These are phyloP conservation scores for Malassezia japonica DNA, from an alignment of 1,284 basidiomycete genomes.

Conservation along the genomic window DNA sequence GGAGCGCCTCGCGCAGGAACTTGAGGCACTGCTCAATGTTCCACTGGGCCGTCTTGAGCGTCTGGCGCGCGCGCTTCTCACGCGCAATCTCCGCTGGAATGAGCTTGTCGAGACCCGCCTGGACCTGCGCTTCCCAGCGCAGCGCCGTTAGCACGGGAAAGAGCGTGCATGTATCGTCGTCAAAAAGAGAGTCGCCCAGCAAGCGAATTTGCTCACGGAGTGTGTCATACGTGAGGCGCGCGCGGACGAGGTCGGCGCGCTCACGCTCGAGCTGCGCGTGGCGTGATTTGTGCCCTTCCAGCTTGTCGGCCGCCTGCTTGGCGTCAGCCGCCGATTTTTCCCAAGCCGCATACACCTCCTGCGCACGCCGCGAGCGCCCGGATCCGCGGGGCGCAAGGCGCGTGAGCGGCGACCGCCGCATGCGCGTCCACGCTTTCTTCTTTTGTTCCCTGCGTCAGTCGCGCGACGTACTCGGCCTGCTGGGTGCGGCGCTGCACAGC, in stretches of 20 bases:
- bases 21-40: slow-evolving; percentile 19
- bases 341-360: no score
- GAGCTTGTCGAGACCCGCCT: slow-evolving; percentile 14
- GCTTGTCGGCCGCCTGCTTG: no score
- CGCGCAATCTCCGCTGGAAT: slow-evolving; percentile 26
- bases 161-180: no score
- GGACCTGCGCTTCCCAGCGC: slow-evolving; percentile 24
- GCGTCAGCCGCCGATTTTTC: no score
- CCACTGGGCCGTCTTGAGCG: slow-evolving; percentile 20
- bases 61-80: slow-evolving; percentile 26
- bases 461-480: neutral
- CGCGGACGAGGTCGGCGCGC: slow-evolving; percentile 18
- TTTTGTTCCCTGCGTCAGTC: no score
- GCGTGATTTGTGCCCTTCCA: neutral
- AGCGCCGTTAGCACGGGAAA: slow-evolving; percentile 20
- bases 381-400: neutral
- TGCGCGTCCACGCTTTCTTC: neutral
- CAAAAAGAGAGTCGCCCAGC: neutral
- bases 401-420: neutral
- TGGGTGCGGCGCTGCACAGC: neutral
- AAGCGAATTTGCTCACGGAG: neutral
- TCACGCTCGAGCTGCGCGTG: slow-evolving; percentile 13
- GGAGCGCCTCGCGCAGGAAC: slow-evolving; percentile 22
- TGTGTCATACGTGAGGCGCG: slow-evolving; percentile 7
- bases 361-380: no score